Percentiles rank a stretch among this genome's conserved stretches.
These are phyloP conservation scores for Diplodia seriata DNA, from an alignment of 2,329 filamentous ascomycete species.

Conservation along the genomic window DNA sequence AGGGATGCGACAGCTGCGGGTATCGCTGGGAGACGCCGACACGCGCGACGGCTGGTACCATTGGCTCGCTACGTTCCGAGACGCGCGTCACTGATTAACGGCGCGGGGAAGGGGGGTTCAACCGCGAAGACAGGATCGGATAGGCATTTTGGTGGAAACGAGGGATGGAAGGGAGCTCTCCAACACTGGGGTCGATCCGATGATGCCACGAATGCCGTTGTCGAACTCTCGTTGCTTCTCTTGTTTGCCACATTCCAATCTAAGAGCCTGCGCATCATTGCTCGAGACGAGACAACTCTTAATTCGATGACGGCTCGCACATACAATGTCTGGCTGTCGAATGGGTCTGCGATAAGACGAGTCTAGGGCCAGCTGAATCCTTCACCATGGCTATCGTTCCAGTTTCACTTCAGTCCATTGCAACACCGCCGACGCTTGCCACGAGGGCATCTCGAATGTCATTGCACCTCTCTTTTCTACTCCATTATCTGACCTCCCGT, in stretches of 20 bases:
- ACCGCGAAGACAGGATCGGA: neutral
- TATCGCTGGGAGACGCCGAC: conserved; percentile 13
- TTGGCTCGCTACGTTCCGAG: conserved; percentile 22
- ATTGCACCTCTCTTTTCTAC: neutral
- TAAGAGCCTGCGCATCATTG: too few species aligned
- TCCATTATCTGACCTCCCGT: neutral
- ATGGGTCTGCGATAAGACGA: neutral
- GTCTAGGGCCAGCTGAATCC: too few species aligned
- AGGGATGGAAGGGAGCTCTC: neutral
- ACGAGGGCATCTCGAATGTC: neutral
- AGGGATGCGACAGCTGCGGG: conserved; percentile 1
- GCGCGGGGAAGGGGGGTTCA: neutral
- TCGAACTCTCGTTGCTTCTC: neutral
- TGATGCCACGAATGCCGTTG: neutral
- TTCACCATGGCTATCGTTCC: neutral
- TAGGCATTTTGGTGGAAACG: neutral
- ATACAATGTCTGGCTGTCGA: neutral
- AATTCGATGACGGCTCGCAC: too few species aligned
- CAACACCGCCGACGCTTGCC: neutral
- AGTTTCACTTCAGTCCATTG: neutral
- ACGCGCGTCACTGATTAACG: conserved; percentile 17
- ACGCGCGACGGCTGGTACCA: neutral
- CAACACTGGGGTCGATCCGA: neutral
- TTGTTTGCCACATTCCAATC: neutral
- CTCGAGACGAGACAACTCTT: too few species aligned